Evolutionary conservation across 2,329 filamentous ascomycete species (phyloP).

Genomic region (Cyclaneusma minus): DNA sequence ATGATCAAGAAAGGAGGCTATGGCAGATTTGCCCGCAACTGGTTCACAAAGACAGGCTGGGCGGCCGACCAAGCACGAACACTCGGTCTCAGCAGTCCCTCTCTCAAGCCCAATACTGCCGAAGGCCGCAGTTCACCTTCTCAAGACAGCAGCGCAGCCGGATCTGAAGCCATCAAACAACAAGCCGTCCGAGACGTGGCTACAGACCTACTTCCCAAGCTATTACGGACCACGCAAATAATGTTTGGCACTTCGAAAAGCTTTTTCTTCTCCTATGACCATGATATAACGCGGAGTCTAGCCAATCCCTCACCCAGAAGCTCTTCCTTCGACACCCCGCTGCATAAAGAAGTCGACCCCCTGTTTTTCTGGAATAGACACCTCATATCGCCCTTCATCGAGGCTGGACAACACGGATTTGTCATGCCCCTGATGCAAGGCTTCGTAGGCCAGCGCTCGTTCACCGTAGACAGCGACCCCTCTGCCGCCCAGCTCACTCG

Average conservation of each 20-base stretch:
- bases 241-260: conserved; percentile 69
- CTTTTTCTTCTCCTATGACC: conserved; percentile 92
- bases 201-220: conserved; percentile 53
- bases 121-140: not conserved
- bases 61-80: conserved; percentile 52
- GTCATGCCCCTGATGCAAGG: conserved; percentile 81
- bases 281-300: conserved; percentile 67
- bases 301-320: too few relatives aligned
- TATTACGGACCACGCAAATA: conserved; percentile 69
- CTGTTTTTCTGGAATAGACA: conserved; percentile 86
- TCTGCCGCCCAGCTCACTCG: conserved; percentile 26
- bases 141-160: not conserved
- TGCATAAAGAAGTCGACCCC: conserved; percentile 59
- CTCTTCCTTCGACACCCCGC: conserved; percentile 30
- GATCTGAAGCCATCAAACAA: not conserved
- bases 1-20: conserved; percentile 72
- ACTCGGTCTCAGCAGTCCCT: conserved; percentile 49
- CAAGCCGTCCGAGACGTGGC: conserved; percentile 1
- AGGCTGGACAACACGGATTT: conserved; percentile 54
- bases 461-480: conserved; percentile 52
- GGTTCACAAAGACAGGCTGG: conserved; percentile 82
- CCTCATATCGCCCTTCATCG: conserved; percentile 57
- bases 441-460: conserved; percentile 76
- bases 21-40: conserved; percentile 75
- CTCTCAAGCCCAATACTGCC: conserved; percentile 47